Evolutionary conservation across 768 basidiomycete species (phyloP).

Genomic region (Lentinus tigrinus): DNA sequence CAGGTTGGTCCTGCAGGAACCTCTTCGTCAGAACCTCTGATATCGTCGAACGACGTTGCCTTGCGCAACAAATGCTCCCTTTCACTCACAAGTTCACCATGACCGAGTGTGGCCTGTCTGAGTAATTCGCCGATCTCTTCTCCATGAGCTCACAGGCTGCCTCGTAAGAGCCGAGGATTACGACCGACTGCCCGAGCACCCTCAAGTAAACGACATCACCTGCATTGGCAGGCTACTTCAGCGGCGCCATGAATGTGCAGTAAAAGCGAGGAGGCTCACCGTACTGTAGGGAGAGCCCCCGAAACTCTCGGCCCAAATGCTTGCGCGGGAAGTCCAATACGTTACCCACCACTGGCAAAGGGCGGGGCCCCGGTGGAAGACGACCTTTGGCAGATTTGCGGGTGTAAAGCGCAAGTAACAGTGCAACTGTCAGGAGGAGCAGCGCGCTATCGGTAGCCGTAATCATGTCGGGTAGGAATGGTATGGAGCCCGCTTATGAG

Average conservation of each 20-base stretch:
- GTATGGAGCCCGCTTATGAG: no score
- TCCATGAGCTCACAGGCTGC: slow-evolving; percentile 66
- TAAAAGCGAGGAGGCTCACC: slow-evolving; percentile 3
- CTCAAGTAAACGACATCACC: slow-evolving; percentile 67
- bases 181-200: slow-evolving; percentile 61
- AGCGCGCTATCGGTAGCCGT: neutral
- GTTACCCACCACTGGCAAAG: slow-evolving; percentile 25
- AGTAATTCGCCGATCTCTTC: slow-evolving; percentile 67
- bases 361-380: slow-evolving; percentile 25
- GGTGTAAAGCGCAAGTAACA: neutral
- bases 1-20: slow-evolving; percentile 29
- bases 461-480: neutral
- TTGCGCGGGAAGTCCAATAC: slow-evolving; percentile 17
- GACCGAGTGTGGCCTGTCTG: slow-evolving; percentile 66
- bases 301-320: slow-evolving; percentile 14
- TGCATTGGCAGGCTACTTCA: slow-evolving; percentile 20
- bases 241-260: neutral
- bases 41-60: no score
- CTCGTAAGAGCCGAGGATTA: slow-evolving; percentile 64
- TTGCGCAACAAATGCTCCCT: no score
- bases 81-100: slow-evolving; percentile 73
- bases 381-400: neutral
- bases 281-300: slow-evolving; percentile 8
- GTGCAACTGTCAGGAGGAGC: neutral
- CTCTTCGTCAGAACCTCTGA: slow-evolving; percentile 36